Evolutionary conservation across 306 rosid genomes (phyloP), one percentile per base, ranked within the genome.

Genomic region (Inga laurina): DNA sequence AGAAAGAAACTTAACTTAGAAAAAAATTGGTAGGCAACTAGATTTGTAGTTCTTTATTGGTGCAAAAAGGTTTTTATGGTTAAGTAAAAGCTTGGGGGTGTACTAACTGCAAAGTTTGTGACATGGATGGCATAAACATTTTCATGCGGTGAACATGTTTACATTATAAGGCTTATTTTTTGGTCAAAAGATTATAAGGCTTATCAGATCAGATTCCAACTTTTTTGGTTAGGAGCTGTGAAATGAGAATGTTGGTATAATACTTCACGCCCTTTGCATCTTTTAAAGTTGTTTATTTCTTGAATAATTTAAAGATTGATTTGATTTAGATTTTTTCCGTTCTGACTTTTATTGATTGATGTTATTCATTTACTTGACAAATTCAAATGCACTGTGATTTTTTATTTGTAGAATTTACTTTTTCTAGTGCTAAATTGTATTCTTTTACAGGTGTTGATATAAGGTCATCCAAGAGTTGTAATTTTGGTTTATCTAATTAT

Each of bases 391-490:
- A 24, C 4, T 24, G 39, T 51, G 32, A 49, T 72, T 64, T 43
- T 44, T 74, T 64, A 14, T 45, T 13, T 74, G 68, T 18, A 30
- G 67, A 70, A 77, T 52, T 5, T 64, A 30, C 77, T 71, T 49
- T 48, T 57, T 57, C 70, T 43, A 32, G 1, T 27, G 57, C 78
- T 78, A 16, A 70, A 35, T 65, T 52, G 43, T 66, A 8, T 88
- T 69, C n/a, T 77, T 82, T 88, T 78, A 62, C 91, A 95, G 99
- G 93, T 89, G 99, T 95, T 86, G 99, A 96, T 85, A 90, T 96
- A 82, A 92, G 93, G 91, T 93, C 97, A 68, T 89, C 99, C 59
- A 92, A 96, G 91, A 89, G 91, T 72, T 96, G 99, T 80, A 97
- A 96, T 86, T 93, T 89, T 61, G 98, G 99, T 75, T 85, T 92